These are phyloP conservation scores for Oryza punctata DNA, from an alignment of 176 grass and related monocot species.

Conservation along the genomic window DNA sequence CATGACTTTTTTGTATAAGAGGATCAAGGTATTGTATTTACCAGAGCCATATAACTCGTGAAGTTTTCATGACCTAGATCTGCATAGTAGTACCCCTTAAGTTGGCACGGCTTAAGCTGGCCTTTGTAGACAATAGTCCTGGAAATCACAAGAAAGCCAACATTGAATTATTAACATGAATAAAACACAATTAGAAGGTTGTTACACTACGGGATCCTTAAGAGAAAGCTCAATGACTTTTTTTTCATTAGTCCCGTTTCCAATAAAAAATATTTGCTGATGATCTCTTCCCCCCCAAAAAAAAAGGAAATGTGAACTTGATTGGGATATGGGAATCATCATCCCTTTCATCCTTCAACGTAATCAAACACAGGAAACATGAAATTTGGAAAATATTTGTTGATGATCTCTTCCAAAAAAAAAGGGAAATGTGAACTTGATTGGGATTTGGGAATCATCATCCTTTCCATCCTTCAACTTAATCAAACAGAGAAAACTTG, in stretches of 20 bases:
- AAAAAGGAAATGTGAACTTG: neutral
- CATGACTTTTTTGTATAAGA: constrained; percentile 51
- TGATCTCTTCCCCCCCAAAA: neutral
- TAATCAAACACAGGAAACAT: neutral
- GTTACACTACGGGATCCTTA: neutral
- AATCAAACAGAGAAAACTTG: neutral
- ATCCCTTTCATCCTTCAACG: constrained; percentile 25
- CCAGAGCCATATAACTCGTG: constrained; percentile 97
- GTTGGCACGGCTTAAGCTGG: constrained; percentile 84
- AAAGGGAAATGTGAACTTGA: neutral
- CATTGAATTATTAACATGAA: constrained; percentile 19
- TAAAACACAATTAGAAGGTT: neutral
- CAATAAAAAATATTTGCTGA: neutral
- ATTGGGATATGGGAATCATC: neutral
- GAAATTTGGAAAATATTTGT: neutral
- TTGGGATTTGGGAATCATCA: neutral
- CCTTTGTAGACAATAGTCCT: constrained; percentile 98
- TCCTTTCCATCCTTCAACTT: constrained; percentile 17
- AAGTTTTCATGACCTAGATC: constrained; percentile 95
- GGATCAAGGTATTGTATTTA: constrained; percentile 71
- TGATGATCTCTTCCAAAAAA: neutral
- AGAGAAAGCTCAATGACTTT: neutral
- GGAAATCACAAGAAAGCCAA: constrained; percentile 43
- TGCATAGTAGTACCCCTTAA: constrained; percentile 91
- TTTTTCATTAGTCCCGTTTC: neutral